Conservation (phyloP, 805 yeast genomes). For the Tetrapisispora phaffii region DNA sequence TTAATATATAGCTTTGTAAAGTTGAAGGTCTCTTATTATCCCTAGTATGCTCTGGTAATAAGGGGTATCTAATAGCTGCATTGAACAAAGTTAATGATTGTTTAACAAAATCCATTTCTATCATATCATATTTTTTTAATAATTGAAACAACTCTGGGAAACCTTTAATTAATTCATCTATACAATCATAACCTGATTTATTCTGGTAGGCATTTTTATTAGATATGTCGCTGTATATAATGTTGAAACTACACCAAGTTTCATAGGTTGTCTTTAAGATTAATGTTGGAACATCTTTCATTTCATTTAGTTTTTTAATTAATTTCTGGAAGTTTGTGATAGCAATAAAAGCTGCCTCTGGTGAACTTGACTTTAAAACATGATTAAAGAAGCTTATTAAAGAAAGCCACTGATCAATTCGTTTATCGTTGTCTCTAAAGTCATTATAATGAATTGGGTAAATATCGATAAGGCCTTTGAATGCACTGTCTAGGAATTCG, state of each 20-base stretch:
- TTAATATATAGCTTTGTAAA: slow-evolving; percentile 52
- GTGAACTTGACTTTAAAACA: slow-evolving; percentile 35
- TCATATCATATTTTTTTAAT: slow-evolving; percentile 25
- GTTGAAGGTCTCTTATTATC: slow-evolving; percentile 52
- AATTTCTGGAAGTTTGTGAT: slow-evolving; percentile 46
- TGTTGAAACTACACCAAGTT: slow-evolving; percentile 41
- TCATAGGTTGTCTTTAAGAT: slow-evolving; percentile 34
- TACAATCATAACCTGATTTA: slow-evolving; percentile 46
- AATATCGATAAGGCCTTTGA: slow-evolving; percentile 58
- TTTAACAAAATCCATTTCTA: slow-evolving; percentile 32
- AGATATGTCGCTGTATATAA: slow-evolving; percentile 36
- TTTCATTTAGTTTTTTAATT: slow-evolving; percentile 35
- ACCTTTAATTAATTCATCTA: slow-evolving; percentile 44
- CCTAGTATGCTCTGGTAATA: slow-evolving; percentile 45
- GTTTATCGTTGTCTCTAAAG: slow-evolving; percentile 12
- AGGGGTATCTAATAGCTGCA: slow-evolving; percentile 62
- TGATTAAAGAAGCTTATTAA: slow-evolving; percentile 41
- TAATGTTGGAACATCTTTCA: slow-evolving; percentile 24
- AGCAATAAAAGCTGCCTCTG: slow-evolving; percentile 38
- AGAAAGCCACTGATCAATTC: slow-evolving; percentile 42
- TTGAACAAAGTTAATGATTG: slow-evolving; percentile 49
- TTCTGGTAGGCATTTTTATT: slow-evolving; percentile 16
- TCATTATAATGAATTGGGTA: slow-evolving; percentile 43
- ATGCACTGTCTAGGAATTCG: slow-evolving; percentile 52
- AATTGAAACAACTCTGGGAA: slow-evolving; percentile 42